A percentile compares a stretch with the other conserved stretches of the same genome.
These are phyloP conservation scores for Talaromyces sp. DNA, from an alignment of 2,329 filamentous ascomycete genomes.

Conservation along the genomic window DNA sequence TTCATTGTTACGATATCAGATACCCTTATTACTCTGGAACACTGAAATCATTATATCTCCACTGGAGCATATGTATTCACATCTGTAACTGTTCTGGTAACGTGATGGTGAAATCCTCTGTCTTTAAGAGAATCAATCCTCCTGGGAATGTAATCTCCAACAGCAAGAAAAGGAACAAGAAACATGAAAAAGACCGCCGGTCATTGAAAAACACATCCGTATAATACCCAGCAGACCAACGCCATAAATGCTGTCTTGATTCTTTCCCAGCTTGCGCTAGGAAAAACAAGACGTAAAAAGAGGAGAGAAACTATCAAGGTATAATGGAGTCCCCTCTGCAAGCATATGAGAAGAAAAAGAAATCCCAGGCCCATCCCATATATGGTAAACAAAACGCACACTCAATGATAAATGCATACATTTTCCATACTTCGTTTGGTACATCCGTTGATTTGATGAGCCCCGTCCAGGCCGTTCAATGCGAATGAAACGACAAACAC, in stretches of 20 bases:
- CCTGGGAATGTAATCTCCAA: not conserved
- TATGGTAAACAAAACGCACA: slow-evolving; percentile 13
- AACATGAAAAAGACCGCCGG: not conserved
- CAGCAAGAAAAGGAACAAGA: not conserved
- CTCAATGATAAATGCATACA: slow-evolving; percentile 26
- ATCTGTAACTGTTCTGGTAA: slow-evolving; percentile 7
- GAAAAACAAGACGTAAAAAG: not conserved
- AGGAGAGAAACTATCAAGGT: not conserved
- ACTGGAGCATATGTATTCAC: slow-evolving; percentile 18
- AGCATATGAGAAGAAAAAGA: not conserved
- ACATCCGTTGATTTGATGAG: not conserved
- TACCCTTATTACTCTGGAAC: not conserved
- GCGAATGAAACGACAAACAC: slow-evolving; percentile 13
- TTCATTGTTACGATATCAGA: not conserved
- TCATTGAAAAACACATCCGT: slow-evolving; percentile 5
- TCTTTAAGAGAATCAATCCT: not conserved
- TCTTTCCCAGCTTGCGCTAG: not conserved
- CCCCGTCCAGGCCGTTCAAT: slow-evolving; percentile 4
- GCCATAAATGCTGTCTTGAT: slow-evolving; percentile 14
- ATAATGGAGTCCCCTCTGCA: slow-evolving; percentile 1
- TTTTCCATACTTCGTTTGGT: slow-evolving; percentile 13
- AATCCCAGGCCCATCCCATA: not conserved
- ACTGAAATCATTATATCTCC: slow-evolving; percentile 1
- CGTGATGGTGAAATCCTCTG: not conserved
- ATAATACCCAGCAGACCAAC: slow-evolving; percentile 6